A percentile compares a stretch with the other conserved stretches of the same genome.
Conservation (phyloP, 2,329 filamentous ascomycete species). For the Colletotrichum lentis region DNA sequence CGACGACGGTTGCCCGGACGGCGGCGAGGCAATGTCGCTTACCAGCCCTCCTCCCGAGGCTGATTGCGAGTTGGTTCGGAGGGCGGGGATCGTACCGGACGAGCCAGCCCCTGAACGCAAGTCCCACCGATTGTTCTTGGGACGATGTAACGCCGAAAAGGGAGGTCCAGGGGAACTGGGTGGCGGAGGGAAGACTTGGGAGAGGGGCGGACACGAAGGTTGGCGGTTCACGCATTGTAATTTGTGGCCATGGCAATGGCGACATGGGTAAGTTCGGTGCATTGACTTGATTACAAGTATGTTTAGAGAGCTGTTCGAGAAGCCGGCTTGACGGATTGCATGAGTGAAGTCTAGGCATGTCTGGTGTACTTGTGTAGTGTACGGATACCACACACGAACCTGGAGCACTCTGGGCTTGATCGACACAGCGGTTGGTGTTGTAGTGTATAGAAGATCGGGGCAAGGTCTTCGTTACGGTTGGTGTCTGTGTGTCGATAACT, state of each 20-base stretch:
- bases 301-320: not conserved
- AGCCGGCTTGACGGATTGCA: not conserved
- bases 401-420: slow-evolving; percentile 32
- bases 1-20: slow-evolving; percentile 1
- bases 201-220: slow-evolving; percentile 15
- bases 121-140: slow-evolving; percentile 28
- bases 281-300: slow-evolving; percentile 10
- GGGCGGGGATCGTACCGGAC: slow-evolving; percentile 9
- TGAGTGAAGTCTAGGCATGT: not conserved
- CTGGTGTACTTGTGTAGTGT: not conserved
- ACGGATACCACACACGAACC: not conserved
- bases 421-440: slow-evolving; percentile 10
- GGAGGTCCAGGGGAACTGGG: slow-evolving; percentile 22
- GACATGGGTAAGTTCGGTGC: slow-evolving; percentile 14
- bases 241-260: not conserved
- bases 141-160: slow-evolving; percentile 26
- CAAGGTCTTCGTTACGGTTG: too few relatives aligned
- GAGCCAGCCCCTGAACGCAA: not conserved
- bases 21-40: slow-evolving; percentile 16
- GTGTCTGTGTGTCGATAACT: too few relatives aligned
- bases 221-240: not conserved
- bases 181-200: slow-evolving; percentile 7
- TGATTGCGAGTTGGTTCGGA: slow-evolving; percentile 6
- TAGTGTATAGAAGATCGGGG: too few relatives aligned
- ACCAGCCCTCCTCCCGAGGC: slow-evolving; percentile 10